Conservation (phyloP, 768 basidiomycete species). For the Tricholoma furcatifolium region DNA sequence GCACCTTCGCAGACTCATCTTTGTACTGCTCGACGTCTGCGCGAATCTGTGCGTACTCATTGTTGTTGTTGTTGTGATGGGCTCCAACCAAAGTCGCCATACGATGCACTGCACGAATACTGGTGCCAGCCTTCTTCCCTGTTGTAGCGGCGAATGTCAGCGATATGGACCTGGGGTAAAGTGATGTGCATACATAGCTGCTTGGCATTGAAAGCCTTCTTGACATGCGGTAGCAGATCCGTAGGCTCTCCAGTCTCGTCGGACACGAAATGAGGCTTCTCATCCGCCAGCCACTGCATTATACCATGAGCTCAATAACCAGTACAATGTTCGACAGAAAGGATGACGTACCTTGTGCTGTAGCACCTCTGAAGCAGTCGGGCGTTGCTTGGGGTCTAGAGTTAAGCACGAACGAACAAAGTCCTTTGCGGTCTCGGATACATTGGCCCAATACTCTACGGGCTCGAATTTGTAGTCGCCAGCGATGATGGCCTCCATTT, state of each 20-base stretch:
- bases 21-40: slow-evolving; percentile 69
- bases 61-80: slow-evolving; percentile 26
- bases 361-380: slow-evolving; percentile 74
- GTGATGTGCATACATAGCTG: slow-evolving; percentile 63
- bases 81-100: slow-evolving; percentile 60
- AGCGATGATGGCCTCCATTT: slow-evolving; percentile 93
- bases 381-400: slow-evolving; percentile 74
- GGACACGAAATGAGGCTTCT: slow-evolving; percentile 67
- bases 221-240: slow-evolving; percentile 86
- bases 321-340: not conserved
- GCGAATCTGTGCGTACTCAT: slow-evolving; percentile 49
- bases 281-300: slow-evolving; percentile 67
- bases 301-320: not conserved
- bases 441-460: slow-evolving; percentile 83
- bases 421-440: slow-evolving; percentile 77
- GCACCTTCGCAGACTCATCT: slow-evolving; percentile 69
- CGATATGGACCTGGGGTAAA: slow-evolving; percentile 1
- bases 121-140: slow-evolving; percentile 89
- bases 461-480: slow-evolving; percentile 87
- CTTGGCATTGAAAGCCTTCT: slow-evolving; percentile 86
- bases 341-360: slow-evolving; percentile 53
- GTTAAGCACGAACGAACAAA: slow-evolving; percentile 87
- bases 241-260: slow-evolving; percentile 59
- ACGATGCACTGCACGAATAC: slow-evolving; percentile 83
- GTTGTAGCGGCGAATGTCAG: slow-evolving; percentile 11